Conservation (phyloP, 1,139 yeast genomes). For the Suhomyces anneliseae region DNA sequence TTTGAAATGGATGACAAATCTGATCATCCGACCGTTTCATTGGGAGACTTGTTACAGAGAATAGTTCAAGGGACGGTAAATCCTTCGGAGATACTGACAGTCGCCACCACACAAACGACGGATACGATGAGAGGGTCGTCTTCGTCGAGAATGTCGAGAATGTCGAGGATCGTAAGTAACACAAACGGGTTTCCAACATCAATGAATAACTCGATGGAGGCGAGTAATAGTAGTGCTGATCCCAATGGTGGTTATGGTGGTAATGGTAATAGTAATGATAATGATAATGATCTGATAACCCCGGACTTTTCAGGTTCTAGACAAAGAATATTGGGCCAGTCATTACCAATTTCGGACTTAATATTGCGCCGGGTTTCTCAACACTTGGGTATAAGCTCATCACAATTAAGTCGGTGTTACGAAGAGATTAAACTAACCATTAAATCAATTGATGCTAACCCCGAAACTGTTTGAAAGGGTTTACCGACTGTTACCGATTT, state of each 20-base stretch:
- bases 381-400: neutral
- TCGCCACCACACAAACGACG: too few relatives aligned
- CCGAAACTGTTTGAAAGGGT: neutral
- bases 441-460: neutral
- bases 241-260: too few relatives aligned
- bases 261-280: too few relatives aligned
- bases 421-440: neutral
- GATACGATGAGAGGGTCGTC: too few relatives aligned
- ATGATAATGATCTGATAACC: too few relatives aligned
- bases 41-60: neutral
- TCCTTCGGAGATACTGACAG: neutral
- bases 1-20: constrained; percentile 25
- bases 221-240: too few relatives aligned
- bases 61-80: constrained; percentile 1
- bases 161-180: too few relatives aligned
- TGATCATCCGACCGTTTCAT: neutral
- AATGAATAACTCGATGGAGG: too few relatives aligned
- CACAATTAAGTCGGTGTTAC: constrained; percentile 1
- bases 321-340: neutral
- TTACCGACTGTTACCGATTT: too few relatives aligned
- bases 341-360: neutral
- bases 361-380: neutral
- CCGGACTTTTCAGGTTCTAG: too few relatives aligned
- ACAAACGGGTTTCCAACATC: too few relatives aligned
- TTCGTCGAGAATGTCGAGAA: too few relatives aligned